Evolutionary conservation across 2,329 filamentous ascomycete genomes (phyloP).

Genomic region (Hypomyces rosellus): DNA sequence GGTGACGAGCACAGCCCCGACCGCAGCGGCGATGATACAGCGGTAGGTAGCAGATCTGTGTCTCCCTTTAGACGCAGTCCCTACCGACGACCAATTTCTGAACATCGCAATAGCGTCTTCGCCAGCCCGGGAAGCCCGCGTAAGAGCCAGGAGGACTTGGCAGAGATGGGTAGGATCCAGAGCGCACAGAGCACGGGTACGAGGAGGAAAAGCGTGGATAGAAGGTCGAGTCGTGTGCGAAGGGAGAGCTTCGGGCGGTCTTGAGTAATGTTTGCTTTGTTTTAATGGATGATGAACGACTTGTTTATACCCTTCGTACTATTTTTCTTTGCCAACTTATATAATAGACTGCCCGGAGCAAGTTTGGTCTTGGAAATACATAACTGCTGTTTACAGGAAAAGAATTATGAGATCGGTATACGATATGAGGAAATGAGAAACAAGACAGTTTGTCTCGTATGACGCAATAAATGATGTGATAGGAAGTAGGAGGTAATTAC

Average conservation of each 20-base stretch:
- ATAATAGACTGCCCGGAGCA: no score
- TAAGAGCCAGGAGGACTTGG: constrained; percentile 29
- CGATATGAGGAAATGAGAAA: no score
- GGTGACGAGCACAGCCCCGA: constrained; percentile 16
- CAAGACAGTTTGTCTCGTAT: no score
- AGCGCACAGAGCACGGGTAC: constrained; percentile 25
- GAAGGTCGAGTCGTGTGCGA: constrained; percentile 10
- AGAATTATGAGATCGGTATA: no score
- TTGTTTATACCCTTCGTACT: no score
- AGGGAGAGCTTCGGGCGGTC: neutral
- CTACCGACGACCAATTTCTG: neutral
- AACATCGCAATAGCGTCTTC: constrained; percentile 20
- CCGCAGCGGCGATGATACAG: constrained; percentile 15
- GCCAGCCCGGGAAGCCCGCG: constrained; percentile 21
- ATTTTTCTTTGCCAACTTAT: no score
- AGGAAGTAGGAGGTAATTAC: no score
- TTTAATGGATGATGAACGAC: no score
- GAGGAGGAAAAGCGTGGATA: constrained; percentile 22
- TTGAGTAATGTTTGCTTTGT: neutral
- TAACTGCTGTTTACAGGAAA: no score
- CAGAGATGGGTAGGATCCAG: constrained; percentile 26
- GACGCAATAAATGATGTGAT: no score
- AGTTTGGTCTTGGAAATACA: no score
- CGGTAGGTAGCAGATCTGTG: constrained; percentile 11
- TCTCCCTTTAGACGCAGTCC: neutral